Base-by-base conservation (phyloP, 23 red algal genomes). In the Agarophyton chilense region DNA sequence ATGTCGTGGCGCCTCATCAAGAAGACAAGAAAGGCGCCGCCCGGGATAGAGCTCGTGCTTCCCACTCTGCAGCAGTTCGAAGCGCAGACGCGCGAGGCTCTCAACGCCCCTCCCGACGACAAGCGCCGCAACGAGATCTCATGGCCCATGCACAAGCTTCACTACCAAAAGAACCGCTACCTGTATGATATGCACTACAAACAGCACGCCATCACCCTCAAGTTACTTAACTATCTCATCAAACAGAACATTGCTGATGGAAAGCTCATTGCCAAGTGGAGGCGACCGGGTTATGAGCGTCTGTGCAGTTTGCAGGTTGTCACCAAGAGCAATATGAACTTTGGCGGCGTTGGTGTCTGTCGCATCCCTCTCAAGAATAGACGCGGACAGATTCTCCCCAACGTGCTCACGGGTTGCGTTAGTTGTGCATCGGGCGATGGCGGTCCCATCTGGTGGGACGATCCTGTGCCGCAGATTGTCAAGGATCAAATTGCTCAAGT, bases 401-500 rank as follows among this genome's bases (percentile, higher is more conserved):
- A 93, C 52, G 95, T 98, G 32, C 73, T 85, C 18, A 98, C 95
- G 22, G 95, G 95, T 4, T 98, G 95, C 32, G 92, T 98, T 12
- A 90, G 84, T 56, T 98, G 95, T 57, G 95, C 90, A 21, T 89
- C 90, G 1, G 95, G 90, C 1, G 90, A 93, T 40, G 90, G 90
- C 11, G 95, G 95, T 13, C 95, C 95, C 36, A 90, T 98, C 22
- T 98, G 95, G 95, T 98, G 95, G 95, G 76, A 98, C 56, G 95
- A 98, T 62, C 90, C 89, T 33, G 86, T 93, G 43, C 95, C 95
- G 19, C 90, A 98, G 79, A 83, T 78, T 24, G 90, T 93, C 31
- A 90, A 90, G 75, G 57, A 81, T 34, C 72, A 60, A 8, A 90
- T 90, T 51, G 53, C 45, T 2, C 51, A 49, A 4, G 39, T 90